Evolutionary conservation across 202 grass and related monocot genomes (phyloP).

Genomic region (Musa balbisiana): DNA sequence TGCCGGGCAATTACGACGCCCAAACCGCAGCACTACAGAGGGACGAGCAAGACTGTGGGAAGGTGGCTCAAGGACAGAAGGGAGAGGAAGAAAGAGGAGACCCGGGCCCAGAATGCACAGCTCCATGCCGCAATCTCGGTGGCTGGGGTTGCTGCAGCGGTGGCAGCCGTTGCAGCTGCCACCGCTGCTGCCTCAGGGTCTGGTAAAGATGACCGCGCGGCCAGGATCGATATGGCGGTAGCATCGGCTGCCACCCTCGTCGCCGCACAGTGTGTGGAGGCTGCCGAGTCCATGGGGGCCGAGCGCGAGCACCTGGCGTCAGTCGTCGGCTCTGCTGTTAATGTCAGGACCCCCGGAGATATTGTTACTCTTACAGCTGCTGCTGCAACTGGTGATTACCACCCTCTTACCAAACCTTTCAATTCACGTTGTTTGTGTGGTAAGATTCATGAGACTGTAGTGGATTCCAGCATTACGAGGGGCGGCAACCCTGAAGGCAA

Average conservation of each 20-base stretch:
- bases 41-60: constrained; percentile 75
- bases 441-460: not conserved
- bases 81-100: constrained; percentile 82
- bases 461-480: constrained; percentile 44
- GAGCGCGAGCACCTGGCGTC: constrained; percentile 68
- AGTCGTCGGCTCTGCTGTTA: constrained; percentile 64
- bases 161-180: constrained; percentile 62
- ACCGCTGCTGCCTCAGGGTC: constrained; percentile 42
- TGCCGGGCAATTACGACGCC: constrained; percentile 50
- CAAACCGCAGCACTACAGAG: constrained; percentile 48
- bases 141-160: constrained; percentile 63
- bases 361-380: constrained; percentile 80
- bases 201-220: constrained; percentile 50
- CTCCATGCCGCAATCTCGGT: constrained; percentile 75
- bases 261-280: constrained; percentile 85
- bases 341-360: constrained; percentile 56
- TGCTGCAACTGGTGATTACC: constrained; percentile 66
- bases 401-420: not conserved
- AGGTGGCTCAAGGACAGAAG: constrained; percentile 81
- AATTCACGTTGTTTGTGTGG: not conserved
- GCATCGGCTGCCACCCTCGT: constrained; percentile 77
- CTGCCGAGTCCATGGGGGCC: constrained; percentile 70
- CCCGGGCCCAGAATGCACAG: constrained; percentile 82
- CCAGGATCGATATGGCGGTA: constrained; percentile 68
- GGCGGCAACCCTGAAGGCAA: constrained; percentile 67